A percentile compares a stretch with the other conserved stretches of the same genome.
Conservation (phyloP, 2,329 filamentous ascomycete genomes). For the Plectosphaerella plurivora region DNA sequence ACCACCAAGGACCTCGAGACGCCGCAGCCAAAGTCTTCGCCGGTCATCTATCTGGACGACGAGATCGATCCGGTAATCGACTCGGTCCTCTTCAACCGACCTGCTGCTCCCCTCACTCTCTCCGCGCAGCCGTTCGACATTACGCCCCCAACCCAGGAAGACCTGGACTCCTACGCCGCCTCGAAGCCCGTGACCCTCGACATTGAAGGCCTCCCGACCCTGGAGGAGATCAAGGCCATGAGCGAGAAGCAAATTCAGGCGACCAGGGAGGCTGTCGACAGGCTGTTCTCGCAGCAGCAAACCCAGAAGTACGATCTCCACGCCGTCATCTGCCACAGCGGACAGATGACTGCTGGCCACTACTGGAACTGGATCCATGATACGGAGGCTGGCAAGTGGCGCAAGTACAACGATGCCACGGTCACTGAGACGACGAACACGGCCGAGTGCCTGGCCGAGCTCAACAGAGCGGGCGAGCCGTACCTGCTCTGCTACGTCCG, state of each 20-base stretch:
- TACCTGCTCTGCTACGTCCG: conserved; percentile 83
- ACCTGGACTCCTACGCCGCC: neutral
- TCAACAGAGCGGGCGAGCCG: conserved; percentile 68
- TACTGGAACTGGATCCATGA: conserved; percentile 98
- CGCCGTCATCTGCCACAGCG: conserved; percentile 88
- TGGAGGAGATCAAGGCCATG: conserved; percentile 33
- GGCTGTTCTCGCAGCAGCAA: conserved; percentile 59
- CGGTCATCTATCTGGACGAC: conserved; percentile 3
- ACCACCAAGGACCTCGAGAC: conserved; percentile 12
- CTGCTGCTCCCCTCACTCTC: conserved; percentile 7
- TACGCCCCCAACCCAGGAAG: neutral
- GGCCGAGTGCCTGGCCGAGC: conserved; percentile 63
- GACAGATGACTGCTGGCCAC: conserved; percentile 70
- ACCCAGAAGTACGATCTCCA: conserved; percentile 76
- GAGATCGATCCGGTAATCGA: neutral
- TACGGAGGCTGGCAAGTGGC: conserved; percentile 73
- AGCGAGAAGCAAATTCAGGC: conserved; percentile 34
- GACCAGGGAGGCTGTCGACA: conserved; percentile 23
- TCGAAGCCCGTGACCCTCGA: neutral
- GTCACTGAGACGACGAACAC: conserved; percentile 67
- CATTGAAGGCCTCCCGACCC: neutral
- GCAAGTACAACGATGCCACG: conserved; percentile 86
- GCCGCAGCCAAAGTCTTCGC: conserved; percentile 1
- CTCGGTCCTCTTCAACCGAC: conserved; percentile 5
- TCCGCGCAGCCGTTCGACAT: neutral